A percentile compares a stretch with the other conserved stretches of the same genome.
phyloP scores from a whole-genome alignment of 306 rosid species.

The Prunus fruticosa region DNA sequence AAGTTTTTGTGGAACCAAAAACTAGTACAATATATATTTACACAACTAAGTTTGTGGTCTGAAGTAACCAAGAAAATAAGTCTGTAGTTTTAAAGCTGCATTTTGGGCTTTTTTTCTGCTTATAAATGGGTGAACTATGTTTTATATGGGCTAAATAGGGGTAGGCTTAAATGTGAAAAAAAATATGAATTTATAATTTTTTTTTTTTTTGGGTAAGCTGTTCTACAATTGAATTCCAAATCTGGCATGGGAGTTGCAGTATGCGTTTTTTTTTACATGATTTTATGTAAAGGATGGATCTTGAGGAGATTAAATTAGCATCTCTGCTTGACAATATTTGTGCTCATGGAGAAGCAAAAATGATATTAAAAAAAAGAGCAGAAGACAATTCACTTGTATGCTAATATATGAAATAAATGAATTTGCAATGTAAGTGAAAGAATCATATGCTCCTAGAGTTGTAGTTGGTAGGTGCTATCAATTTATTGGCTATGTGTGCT shows the following conservation, averaged over 20 bases:
- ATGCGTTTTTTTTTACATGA: neutral
- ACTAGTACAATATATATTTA: no score
- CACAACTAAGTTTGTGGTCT: no score
- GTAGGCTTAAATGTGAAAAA: no score
- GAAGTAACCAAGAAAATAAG: no score
- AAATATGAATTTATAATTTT: no score
- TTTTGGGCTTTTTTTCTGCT: no score
- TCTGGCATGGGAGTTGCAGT: neutral
- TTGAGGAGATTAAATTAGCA: neutral
- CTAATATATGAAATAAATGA: neutral
- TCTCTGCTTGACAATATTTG: neutral
- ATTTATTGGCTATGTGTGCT: neutral
- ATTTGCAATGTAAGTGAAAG: neutral
- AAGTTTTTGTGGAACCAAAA: no score
- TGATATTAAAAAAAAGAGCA: neutral
- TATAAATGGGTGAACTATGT: no score
- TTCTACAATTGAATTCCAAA: neutral
- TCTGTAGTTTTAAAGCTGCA: no score
- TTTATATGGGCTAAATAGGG: no score
- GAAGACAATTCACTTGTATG: neutral
- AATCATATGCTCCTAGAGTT: conserved; percentile 2
- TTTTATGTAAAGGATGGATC: neutral
- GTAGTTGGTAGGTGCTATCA: neutral
- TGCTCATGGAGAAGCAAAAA: neutral
- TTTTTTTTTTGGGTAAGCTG: neutral